Conservation (phyloP, 768 basidiomycete genomes). For the Suillus ampliporus region DNA sequence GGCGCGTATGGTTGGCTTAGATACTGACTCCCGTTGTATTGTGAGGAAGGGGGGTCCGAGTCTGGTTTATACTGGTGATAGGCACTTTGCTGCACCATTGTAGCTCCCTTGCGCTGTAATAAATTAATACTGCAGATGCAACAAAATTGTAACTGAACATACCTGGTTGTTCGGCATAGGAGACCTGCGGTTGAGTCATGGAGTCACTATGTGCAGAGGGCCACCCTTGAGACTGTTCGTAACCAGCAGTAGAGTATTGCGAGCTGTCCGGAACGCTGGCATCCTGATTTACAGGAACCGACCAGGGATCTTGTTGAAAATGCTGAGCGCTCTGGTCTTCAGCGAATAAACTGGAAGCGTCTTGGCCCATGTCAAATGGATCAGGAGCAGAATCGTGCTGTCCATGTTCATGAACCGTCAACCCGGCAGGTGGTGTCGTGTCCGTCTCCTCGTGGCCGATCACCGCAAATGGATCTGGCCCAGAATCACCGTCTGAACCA, state of each 20-base stretch:
- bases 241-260: conserved; percentile 24
- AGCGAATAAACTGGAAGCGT: conserved; percentile 47
- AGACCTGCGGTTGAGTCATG: conserved; percentile 28
- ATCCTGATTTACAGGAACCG: conserved; percentile 27
- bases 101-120: conserved; percentile 15
- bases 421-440: conserved; percentile 29
- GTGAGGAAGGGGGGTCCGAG: conserved; percentile 22
- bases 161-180: conserved; percentile 29
- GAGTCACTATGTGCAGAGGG: conserved; percentile 36
- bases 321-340: conserved; percentile 30
- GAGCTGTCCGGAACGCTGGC: conserved; percentile 17
- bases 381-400: conserved; percentile 27
- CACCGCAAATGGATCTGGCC: conserved; percentile 67
- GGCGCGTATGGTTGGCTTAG: conserved; percentile 21
- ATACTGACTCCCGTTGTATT: conserved; percentile 21
- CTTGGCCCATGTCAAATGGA: conserved; percentile 39
- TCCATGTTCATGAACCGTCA: conserved; percentile 28
- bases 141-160: conserved; percentile 14
- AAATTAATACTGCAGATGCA: conserved; percentile 14
- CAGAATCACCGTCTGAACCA: conserved; percentile 61
- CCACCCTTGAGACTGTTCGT: conserved; percentile 38
- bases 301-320: conserved; percentile 35
- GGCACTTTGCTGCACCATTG: conserved; percentile 19
- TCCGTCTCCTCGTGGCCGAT: conserved; percentile 49
- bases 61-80: conserved; percentile 34